Conservation (phyloP, 2,329 filamentous ascomycete species). For the Trichoderma gracile region DNA sequence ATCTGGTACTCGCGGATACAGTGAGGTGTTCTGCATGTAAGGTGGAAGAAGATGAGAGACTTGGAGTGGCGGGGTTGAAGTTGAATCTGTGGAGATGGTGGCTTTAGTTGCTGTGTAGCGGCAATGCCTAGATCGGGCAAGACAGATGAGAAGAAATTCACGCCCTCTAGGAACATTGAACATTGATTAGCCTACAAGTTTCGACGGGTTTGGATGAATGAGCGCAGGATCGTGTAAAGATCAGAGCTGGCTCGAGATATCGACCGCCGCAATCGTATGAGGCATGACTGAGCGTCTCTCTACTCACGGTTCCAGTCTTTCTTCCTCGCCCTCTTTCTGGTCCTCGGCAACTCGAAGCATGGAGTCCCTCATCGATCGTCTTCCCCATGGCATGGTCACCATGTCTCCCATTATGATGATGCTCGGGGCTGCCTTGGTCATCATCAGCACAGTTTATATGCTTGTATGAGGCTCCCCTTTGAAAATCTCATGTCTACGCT, state of each 20-base stretch:
- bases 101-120: conserved; percentile 4
- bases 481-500: not conserved
- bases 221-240: not conserved
- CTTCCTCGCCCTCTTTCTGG: not conserved
- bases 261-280: not conserved
- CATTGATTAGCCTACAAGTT: not conserved
- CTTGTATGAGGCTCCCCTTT: not conserved
- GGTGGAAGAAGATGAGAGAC: not conserved
- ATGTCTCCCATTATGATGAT: not conserved
- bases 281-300: not conserved
- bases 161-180: not conserved
- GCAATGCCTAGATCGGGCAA: conserved; percentile 18
- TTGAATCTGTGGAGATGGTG: conserved; percentile 22
- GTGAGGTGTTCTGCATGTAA: too few species aligned
- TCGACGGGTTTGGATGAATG: not conserved
- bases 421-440: not conserved
- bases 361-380: not conserved
- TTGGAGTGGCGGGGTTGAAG: conserved; percentile 1
- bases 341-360: not conserved
- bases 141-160: not conserved
- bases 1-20: not conserved
- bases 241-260: not conserved
- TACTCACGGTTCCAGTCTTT: too few species aligned
- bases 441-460: not conserved
- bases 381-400: not conserved